Percentiles rank a stretch among this genome's conserved stretches.
These are phyloP conservation scores for Diospyros kaki DNA, from an alignment of 148 eudicot genomes.

Conservation along the genomic window DNA sequence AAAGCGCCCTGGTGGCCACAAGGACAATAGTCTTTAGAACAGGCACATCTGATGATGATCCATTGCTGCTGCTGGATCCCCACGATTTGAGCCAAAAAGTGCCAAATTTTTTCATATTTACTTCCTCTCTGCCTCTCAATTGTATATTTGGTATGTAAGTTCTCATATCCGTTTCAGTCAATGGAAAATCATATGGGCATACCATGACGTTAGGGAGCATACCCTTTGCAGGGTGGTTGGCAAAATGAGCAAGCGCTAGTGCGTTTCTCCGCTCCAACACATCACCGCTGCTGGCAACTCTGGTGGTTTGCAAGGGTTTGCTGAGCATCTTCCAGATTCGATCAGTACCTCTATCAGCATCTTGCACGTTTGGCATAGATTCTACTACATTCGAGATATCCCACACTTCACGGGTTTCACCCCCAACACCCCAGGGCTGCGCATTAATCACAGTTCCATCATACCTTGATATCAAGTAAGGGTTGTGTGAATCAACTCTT, in stretches of 20 bases:
- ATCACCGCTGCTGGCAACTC: constrained; percentile 37
- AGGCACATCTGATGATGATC: constrained; percentile 29
- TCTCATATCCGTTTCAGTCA: constrained; percentile 69
- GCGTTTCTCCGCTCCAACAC: constrained; percentile 82
- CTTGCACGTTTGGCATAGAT: constrained; percentile 18
- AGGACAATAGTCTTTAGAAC: constrained; percentile 67
- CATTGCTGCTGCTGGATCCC: constrained; percentile 31
- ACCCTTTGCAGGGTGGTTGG: constrained; percentile 77
- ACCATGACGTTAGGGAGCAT: constrained; percentile 82
- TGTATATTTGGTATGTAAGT: constrained; percentile 70
- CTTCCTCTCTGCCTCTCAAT: constrained; percentile 57
- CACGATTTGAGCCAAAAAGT: constrained; percentile 84
- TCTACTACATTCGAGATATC: constrained; percentile 34
- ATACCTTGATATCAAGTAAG: constrained; percentile 81
- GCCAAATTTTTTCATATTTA: constrained; percentile 73
- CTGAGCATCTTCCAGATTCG: constrained; percentile 78
- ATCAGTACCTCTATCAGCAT: constrained; percentile 56
- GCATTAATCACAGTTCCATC: constrained; percentile 90
- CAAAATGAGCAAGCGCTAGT: constrained; percentile 79
- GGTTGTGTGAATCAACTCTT: constrained; percentile 65
- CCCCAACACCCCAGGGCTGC: constrained; percentile 87
- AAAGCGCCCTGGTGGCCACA: constrained; percentile 65
- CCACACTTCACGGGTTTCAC: constrained; percentile 69
- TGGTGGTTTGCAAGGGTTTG: constrained; percentile 57
- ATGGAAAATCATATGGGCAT: constrained; percentile 80